Conservation (phyloP, 495 filamentous ascomycete genomes). For the Talaromyces nanjingensis region DNA sequence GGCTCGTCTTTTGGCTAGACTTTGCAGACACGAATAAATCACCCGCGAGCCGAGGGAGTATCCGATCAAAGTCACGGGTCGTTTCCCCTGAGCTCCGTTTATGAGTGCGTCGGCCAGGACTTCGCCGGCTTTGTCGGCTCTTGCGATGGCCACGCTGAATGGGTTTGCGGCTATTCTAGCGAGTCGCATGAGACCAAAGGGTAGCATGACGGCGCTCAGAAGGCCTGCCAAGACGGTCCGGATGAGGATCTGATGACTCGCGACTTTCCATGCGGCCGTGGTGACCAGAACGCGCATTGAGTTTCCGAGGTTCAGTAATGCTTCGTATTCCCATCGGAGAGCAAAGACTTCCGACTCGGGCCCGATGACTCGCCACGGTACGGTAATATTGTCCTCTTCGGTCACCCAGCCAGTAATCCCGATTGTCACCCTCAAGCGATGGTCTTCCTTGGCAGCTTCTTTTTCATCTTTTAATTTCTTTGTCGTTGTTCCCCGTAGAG, state of each 20-base stretch:
- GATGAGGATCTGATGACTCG: constrained; percentile 69
- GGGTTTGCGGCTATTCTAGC: constrained; percentile 82
- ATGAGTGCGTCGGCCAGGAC: constrained; percentile 84
- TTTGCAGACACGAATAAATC: constrained; percentile 75
- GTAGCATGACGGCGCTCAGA: constrained; percentile 65
- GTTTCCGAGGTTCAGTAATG: constrained; percentile 68
- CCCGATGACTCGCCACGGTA: constrained; percentile 71
- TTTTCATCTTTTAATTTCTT: constrained; percentile 36
- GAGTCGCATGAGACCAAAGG: constrained; percentile 68
- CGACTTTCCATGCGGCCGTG: constrained; percentile 68
- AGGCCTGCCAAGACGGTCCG: constrained; percentile 72
- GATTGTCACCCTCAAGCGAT: constrained; percentile 74
- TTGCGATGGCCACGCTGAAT: constrained; percentile 73
- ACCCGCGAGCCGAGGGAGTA: constrained; percentile 88
- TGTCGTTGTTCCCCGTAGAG: constrained; percentile 45
- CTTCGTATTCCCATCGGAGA: constrained; percentile 75
- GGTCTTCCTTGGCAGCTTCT: constrained; percentile 41
- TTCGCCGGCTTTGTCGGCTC: constrained; percentile 80
- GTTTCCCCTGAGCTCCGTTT: constrained; percentile 80
- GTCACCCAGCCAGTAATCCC: constrained; percentile 79
- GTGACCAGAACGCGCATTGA: constrained; percentile 67
- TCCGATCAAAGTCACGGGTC: constrained; percentile 80
- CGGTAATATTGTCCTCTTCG: constrained; percentile 57
- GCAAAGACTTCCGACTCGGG: constrained; percentile 70
- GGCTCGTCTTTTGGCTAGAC: constrained; percentile 64